phyloP scores from a whole-genome alignment of 768 basidiomycete genomes.

The Amanita subjunquillea region DNA sequence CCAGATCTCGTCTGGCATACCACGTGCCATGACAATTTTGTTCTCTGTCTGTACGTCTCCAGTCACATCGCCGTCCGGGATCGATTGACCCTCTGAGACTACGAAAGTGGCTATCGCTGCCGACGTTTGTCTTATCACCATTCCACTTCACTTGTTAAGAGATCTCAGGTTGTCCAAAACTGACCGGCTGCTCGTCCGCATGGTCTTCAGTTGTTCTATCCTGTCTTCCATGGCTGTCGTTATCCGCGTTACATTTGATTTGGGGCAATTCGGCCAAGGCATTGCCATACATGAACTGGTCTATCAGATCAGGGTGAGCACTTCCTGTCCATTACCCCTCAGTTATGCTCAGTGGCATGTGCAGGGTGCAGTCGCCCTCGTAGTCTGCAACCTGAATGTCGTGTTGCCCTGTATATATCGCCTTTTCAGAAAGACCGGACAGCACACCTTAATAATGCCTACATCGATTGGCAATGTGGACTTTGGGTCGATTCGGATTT shows the following conservation, averaged over 20 bases:
- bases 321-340: not conserved
- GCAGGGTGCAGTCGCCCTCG: conserved; percentile 11
- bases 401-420: conserved; percentile 8
- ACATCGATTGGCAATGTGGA: not conserved
- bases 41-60: conserved; percentile 9
- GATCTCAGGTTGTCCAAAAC: conserved; percentile 11
- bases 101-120: conserved; percentile 1
- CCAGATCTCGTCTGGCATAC: conserved; percentile 8
- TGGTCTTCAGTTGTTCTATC: conserved; percentile 16
- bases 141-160: conserved; percentile 18
- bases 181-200: conserved; percentile 14
- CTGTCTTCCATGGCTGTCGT: conserved; percentile 13
- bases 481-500: not conserved
- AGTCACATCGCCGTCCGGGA: not conserved
- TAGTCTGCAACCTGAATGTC: conserved; percentile 16
- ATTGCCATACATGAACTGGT: conserved; percentile 6
- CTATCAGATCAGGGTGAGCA: conserved; percentile 12
- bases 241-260: conserved; percentile 12
- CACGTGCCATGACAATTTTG: conserved; percentile 2
- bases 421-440: not conserved
- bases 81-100: not conserved
- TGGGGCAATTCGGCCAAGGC: conserved; percentile 4
- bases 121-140: conserved; percentile 14
- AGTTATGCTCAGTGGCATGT: not conserved
- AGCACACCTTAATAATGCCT: not conserved